Base-by-base conservation (phyloP, 257 asterid species). In the Petunia axillaris region DNA sequence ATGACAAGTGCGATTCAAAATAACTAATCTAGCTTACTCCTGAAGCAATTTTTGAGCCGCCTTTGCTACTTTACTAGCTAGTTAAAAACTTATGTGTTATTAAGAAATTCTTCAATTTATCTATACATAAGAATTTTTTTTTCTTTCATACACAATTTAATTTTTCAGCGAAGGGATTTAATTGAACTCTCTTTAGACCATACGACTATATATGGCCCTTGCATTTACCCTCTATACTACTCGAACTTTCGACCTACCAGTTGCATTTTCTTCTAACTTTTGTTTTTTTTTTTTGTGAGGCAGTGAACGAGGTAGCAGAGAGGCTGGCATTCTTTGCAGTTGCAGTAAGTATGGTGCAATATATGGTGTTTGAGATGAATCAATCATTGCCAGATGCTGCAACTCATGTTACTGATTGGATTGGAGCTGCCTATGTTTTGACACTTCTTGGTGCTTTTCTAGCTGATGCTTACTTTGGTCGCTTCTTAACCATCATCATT, bases 271-370 rank as follows among this genome's bases (percentile, higher is more conserved):
- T 3, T 41, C 48, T 64, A 37, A 64, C 43, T 25, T 13, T 37
- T 44, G 3, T 9, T 59, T 8, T 1, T 0, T 5, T 46, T 48
- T 2, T 16, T 8, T 48, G 78, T 46, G 13, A 3, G 66, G 86
- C 15, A 93, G 96, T 93, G 79, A 93, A 87, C 57, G 97, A 93
- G 80, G 96, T 93, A 76, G 97, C 92, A 4, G 98, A 93, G 89
- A 92, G 98, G 63, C 58, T 93, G 64, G 94, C 98, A 43, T 90
- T 93, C 87, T 93, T 89, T 65, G 94, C 93, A 0, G 81, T 93
- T 0, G 96, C 93, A 16, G 97, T 92, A 8, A 92, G 83, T 88
- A 90, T 93, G 96, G 97, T 92, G 70, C 60, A 86, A 35, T 93
- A 90, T 83, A 85, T 92, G 16, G 91, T 87, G 55, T 25, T 80